Evolutionary conservation across 108 stramenopile genomes (phyloP).

Genomic region (Nitzschia inconspicua): DNA sequence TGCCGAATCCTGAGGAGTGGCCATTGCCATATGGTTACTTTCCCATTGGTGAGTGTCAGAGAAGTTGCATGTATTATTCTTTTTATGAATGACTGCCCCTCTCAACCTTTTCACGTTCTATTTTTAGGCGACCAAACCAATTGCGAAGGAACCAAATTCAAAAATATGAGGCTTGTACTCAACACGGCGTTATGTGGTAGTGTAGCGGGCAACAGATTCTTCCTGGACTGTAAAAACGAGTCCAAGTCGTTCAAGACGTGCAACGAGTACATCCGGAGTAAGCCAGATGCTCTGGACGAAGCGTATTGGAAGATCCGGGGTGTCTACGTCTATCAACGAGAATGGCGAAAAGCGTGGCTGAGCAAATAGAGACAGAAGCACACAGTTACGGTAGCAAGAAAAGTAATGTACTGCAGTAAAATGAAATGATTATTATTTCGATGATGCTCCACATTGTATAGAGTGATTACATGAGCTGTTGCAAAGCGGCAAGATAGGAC

Average conservation of each 20-base stretch:
- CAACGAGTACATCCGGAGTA: constrained; percentile 71
- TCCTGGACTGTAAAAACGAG: constrained; percentile 61
- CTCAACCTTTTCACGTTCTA: not conserved
- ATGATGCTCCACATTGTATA: too few relatives aligned
- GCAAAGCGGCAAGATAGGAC: too few relatives aligned
- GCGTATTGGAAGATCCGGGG: constrained; percentile 89
- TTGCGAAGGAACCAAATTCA: constrained; percentile 72
- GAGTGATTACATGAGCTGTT: too few relatives aligned
- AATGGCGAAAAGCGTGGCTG: constrained; percentile 40
- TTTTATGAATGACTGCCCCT: not conserved
- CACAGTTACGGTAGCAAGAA: too few relatives aligned
- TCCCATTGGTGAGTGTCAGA: constrained; percentile 50
- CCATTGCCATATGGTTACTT: constrained; percentile 84
- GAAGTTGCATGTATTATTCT: not conserved
- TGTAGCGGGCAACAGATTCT: constrained; percentile 82
- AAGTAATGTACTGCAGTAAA: too few relatives aligned
- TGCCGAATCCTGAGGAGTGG: constrained; percentile 83
- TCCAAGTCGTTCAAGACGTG: constrained; percentile 63
- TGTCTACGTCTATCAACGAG: constrained; percentile 83
- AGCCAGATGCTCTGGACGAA: constrained; percentile 71
- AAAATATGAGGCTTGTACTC: constrained; percentile 85
- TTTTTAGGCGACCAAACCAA: constrained; percentile 58
- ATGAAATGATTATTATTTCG: too few relatives aligned
- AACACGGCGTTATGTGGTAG: constrained; percentile 87
- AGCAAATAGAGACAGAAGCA: too few relatives aligned